Evolutionary conservation across 1,284 basidiomycete genomes (phyloP).

Genomic region (Takashimella koratensis): DNA sequence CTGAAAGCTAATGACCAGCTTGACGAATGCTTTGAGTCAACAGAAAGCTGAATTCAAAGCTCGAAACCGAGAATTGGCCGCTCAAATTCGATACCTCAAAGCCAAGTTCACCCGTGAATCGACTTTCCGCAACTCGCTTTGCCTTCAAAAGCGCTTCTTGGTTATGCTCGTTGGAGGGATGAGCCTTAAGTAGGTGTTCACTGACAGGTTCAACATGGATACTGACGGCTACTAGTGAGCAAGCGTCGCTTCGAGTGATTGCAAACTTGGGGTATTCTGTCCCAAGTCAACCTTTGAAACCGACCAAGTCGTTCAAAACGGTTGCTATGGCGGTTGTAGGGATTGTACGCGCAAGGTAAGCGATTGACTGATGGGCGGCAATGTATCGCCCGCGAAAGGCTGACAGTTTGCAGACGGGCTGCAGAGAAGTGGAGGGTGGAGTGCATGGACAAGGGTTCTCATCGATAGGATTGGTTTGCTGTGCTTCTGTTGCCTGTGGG

Average conservation of each 20-base stretch:
- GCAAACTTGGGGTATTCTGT: conserved; percentile 69
- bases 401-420: conserved; percentile 12
- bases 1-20: conserved; percentile 3
- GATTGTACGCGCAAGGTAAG: conserved; percentile 64
- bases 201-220: too few relatives aligned
- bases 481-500: too few relatives aligned
- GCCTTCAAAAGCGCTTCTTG: conserved; percentile 80
- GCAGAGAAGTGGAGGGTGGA: conserved; percentile 29
- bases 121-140: conserved; percentile 70
- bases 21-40: conserved; percentile 1
- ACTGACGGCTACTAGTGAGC: too few relatives aligned
- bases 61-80: conserved; percentile 33
- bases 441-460: too few relatives aligned
- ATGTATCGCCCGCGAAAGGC: not conserved
- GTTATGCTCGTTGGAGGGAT: conserved; percentile 52
- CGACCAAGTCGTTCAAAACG: conserved; percentile 57
- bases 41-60: conserved; percentile 34
- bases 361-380: conserved; percentile 8
- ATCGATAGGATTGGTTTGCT: too few relatives aligned
- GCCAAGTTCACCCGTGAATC: conserved; percentile 84
- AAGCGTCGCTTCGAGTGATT: conserved; percentile 71
- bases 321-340: conserved; percentile 63
- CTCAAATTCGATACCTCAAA: conserved; percentile 82
- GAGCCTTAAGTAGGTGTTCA: conserved; percentile 65
- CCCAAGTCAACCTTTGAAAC: conserved; percentile 42